Conservation (phyloP, 2,329 filamentous ascomycete species). For the Triangularia verruculosa region DNA sequence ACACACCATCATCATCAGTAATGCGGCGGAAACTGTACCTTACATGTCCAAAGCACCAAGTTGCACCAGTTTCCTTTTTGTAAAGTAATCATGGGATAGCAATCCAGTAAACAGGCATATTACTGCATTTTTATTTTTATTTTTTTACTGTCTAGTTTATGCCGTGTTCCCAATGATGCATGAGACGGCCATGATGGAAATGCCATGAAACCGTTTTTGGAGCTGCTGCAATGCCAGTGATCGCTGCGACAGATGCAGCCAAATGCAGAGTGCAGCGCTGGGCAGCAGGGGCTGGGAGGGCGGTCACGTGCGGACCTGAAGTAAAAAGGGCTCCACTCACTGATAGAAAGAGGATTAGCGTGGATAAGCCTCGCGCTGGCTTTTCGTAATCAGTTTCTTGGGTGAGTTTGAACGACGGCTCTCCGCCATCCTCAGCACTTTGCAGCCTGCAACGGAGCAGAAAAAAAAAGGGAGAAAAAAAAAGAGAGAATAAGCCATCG, state of each 20-base stretch:
- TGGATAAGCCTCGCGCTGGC: slow-evolving; percentile 25
- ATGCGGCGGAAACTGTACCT: neutral
- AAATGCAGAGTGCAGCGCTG: neutral
- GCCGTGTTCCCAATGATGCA: neutral
- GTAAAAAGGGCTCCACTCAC: slow-evolving; percentile 16
- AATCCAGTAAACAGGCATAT: neutral
- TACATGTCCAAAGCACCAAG: neutral
- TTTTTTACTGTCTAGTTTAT: neutral
- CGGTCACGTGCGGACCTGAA: slow-evolving; percentile 18
- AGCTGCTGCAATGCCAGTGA: neutral
- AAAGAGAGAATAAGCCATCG: slow-evolving; percentile 20
- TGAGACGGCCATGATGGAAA: neutral
- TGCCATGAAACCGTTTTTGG: neutral
- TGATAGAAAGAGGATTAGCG: slow-evolving; percentile 22
- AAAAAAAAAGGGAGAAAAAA: too few species aligned
- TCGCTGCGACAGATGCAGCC: neutral
- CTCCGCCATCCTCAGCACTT: slow-evolving; percentile 20
- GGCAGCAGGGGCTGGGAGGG: neutral
- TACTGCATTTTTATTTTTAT: neutral
- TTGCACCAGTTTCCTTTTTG: slow-evolving; percentile 3
- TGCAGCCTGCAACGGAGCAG: slow-evolving; percentile 14
- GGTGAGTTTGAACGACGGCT: slow-evolving; percentile 14
- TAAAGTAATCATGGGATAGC: slow-evolving; percentile 8
- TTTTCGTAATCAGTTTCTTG: slow-evolving; percentile 26
- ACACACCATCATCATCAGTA: neutral